Conservation (phyloP, 164 flowering plant species). For the Vitis rotundifolia region DNA sequence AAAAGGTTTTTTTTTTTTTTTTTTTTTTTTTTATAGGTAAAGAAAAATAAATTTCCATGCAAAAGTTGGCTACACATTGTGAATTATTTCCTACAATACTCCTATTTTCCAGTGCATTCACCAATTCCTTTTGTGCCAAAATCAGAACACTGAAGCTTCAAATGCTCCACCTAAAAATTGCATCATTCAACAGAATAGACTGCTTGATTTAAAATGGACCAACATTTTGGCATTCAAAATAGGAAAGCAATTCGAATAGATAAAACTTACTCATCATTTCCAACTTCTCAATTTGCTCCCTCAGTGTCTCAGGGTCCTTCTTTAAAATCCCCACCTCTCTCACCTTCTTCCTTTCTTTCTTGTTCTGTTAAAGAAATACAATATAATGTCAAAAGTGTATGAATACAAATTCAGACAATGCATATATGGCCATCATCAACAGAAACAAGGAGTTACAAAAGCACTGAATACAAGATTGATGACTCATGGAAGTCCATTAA, state of each 20-base stretch:
- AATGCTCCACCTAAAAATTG: no score
- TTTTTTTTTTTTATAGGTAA: no score
- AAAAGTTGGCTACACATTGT: no score
- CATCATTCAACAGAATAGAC: no score
- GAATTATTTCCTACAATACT: no score
- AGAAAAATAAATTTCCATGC: no score
- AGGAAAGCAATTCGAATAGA: neutral
- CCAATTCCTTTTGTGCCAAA: no score
- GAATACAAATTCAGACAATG: neutral
- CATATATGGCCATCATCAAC: neutral
- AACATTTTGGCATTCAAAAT: slow-evolving; percentile 1
- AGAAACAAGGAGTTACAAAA: neutral
- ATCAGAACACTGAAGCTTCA: no score
- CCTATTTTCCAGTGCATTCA: no score
- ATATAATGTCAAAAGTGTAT: neutral
- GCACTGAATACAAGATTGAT: neutral
- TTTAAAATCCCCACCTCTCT: slow-evolving; percentile 96
- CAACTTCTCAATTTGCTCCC: slow-evolving; percentile 88
- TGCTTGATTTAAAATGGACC: neutral
- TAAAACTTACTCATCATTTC: slow-evolving; percentile 85
- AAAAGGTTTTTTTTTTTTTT: no score
- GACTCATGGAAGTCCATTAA: neutral
- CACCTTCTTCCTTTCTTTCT: slow-evolving; percentile 96
- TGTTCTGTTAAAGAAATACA: slow-evolving; percentile 57
- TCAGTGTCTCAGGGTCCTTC: slow-evolving; percentile 92